Evolutionary conservation across 1,284 basidiomycete species (phyloP).

Genomic region (Anthracocystis panici-leucophaei): DNA sequence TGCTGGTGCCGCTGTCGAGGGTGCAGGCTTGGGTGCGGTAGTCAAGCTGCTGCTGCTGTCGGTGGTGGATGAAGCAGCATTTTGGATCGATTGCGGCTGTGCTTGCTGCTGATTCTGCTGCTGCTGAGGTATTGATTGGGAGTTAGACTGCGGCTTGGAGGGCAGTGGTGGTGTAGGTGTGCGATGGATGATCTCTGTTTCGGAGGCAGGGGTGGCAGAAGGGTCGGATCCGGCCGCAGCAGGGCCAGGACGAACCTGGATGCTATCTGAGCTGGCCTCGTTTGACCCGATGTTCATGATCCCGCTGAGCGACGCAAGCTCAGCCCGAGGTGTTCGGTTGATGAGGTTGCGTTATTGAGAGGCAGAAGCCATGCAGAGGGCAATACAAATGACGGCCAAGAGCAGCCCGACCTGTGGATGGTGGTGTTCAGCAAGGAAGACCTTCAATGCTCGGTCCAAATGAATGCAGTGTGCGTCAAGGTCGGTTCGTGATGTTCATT

Average conservation of each 20-base stretch:
- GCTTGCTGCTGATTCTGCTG: conserved; percentile 29
- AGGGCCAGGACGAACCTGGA: conserved; percentile 51
- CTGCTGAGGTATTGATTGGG: conserved; percentile 8
- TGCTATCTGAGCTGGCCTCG: conserved; percentile 42
- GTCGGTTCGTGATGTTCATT: neutral
- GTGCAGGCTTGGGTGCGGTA: neutral
- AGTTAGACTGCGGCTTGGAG: neutral
- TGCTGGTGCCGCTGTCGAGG: conserved; percentile 3
- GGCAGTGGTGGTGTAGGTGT: conserved; percentile 28
- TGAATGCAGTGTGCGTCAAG: conserved; percentile 2
- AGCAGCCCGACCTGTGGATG: neutral
- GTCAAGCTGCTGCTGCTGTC: neutral
- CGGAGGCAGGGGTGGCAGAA: conserved; percentile 23
- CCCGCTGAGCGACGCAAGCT: conserved; percentile 43
- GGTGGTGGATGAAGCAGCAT: conserved; percentile 6
- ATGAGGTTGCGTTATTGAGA: conserved; percentile 12
- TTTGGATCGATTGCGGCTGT: conserved; percentile 2
- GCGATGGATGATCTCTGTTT: neutral
- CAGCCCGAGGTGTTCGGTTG: conserved; percentile 20
- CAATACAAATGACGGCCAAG: neutral
- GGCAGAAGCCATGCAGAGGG: conserved; percentile 28
- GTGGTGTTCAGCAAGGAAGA: neutral
- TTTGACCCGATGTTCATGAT: conserved; percentile 52
- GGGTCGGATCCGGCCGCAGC: conserved; percentile 40
- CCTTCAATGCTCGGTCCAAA: neutral